phyloP scores from a whole-genome alignment of 140 eudicot species.

The Stevia rebaudiana region DNA sequence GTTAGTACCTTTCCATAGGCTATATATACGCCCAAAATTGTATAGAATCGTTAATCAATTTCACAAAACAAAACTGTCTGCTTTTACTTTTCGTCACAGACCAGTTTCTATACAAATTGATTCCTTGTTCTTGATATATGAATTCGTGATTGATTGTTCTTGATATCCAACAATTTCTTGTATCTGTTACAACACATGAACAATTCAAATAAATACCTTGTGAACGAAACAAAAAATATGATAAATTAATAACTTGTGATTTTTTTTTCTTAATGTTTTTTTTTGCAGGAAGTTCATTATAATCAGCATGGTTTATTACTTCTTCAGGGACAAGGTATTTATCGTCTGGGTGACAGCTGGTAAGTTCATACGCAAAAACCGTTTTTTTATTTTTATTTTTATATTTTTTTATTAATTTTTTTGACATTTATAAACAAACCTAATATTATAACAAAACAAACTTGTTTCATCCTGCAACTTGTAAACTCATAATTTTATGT shows the following conservation, averaged over 20 bases:
- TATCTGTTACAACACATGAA: neutral
- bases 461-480: neutral
- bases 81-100: too few species aligned
- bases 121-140: too few species aligned
- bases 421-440: neutral
- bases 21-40: too few species aligned
- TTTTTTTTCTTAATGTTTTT: conserved; percentile 4
- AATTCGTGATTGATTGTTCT: too few species aligned
- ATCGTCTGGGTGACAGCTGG: conserved; percentile 94
- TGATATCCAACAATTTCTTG: too few species aligned
- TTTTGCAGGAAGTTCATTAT: conserved; percentile 83
- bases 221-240: neutral
- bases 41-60: too few species aligned
- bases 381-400: neutral
- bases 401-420: too few species aligned
- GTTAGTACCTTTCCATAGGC: too few species aligned
- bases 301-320: conserved; percentile 93
- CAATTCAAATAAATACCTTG: neutral
- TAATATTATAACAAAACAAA: neutral
- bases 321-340: conserved; percentile 90
- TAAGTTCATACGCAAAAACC: conserved; percentile 23
- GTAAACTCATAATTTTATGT: neutral
- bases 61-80: too few species aligned
- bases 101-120: too few species aligned
- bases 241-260: neutral